A percentile compares a stretch with the other conserved stretches of the same genome.
Conservation (phyloP, 352 stramenopile genomes). For the Phytophthora macrochlamydospora region DNA sequence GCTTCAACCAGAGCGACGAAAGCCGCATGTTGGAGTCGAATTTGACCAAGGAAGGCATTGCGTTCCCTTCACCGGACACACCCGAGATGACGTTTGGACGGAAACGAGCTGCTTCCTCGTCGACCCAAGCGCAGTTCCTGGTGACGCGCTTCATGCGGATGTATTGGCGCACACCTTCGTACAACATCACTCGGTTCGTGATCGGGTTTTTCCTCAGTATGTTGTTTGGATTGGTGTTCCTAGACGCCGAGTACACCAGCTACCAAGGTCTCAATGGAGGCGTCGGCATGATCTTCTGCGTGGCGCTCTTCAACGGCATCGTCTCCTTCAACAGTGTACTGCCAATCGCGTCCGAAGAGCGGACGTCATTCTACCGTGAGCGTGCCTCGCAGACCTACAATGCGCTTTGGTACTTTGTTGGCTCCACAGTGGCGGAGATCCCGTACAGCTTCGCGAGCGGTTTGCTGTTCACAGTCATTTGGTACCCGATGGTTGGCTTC, state of each 20-base stretch:
- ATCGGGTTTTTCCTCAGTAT: slow-evolving; percentile 58
- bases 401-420: slow-evolving; percentile 55
- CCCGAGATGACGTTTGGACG: slow-evolving; percentile 43
- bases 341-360: slow-evolving; percentile 73
- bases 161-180: slow-evolving; percentile 85
- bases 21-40: slow-evolving; percentile 29
- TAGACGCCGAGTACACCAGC: slow-evolving; percentile 54
- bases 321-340: slow-evolving; percentile 70
- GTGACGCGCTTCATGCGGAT: slow-evolving; percentile 54
- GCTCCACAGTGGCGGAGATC: slow-evolving; percentile 56
- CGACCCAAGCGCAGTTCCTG: slow-evolving; percentile 34
- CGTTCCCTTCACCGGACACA: slow-evolving; percentile 27
- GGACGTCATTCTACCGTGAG: slow-evolving; percentile 65
- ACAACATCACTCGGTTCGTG: slow-evolving; percentile 76
- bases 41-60: slow-evolving; percentile 39
- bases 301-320: slow-evolving; percentile 78
- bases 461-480: slow-evolving; percentile 49
- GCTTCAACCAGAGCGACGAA: slow-evolving; percentile 38
- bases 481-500: slow-evolving; percentile 55
- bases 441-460: slow-evolving; percentile 48
- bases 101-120: slow-evolving; percentile 33
- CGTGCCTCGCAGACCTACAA: slow-evolving; percentile 85
- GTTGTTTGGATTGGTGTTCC: slow-evolving; percentile 69
- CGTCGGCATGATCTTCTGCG: slow-evolving; percentile 83
- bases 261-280: slow-evolving; percentile 45